These are phyloP conservation scores for Debaryomyces fabryi DNA, from an alignment of 1,139 yeast genomes.

Conservation along the genomic window DNA sequence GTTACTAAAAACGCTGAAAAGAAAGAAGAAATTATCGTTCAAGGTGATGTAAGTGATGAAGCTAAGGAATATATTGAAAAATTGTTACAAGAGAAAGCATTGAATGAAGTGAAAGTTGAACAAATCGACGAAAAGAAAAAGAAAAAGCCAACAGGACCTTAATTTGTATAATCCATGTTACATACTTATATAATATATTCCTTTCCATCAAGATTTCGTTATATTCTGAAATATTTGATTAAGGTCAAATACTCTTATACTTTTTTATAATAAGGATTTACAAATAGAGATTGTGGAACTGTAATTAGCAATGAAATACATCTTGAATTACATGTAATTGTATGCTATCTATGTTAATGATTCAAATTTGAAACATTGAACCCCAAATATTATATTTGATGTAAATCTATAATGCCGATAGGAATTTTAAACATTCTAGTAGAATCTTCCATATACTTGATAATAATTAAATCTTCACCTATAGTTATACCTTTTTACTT, in stretches of 20 bases:
- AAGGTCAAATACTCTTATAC: neutral
- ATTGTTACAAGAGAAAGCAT: constrained; percentile 77
- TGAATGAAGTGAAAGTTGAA: constrained; percentile 84
- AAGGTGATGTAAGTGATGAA: constrained; percentile 94
- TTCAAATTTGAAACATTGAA: too few species aligned
- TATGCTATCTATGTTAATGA: too few species aligned
- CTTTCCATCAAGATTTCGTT: neutral
- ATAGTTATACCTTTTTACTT: too few species aligned
- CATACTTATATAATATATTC: neutral
- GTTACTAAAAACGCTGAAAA: constrained; percentile 93
- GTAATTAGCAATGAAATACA: too few species aligned
- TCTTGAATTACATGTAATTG: too few species aligned
- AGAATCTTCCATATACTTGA: too few species aligned
- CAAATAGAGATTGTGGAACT: too few species aligned
- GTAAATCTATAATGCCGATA: too few species aligned
- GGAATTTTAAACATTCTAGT: too few species aligned
- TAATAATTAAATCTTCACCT: too few species aligned
- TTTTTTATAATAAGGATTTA: neutral
- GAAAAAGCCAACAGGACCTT: constrained; percentile 50
- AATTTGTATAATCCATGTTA: neutral
- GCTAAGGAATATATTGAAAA: constrained; percentile 77
- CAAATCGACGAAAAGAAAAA: constrained; percentile 80
- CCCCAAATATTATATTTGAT: too few species aligned
- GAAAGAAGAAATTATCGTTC: constrained; percentile 87
- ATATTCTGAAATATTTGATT: neutral